These are phyloP conservation scores for Penicillium maclennaniae DNA, from an alignment of 495 filamentous ascomycete species.

Conservation along the genomic window DNA sequence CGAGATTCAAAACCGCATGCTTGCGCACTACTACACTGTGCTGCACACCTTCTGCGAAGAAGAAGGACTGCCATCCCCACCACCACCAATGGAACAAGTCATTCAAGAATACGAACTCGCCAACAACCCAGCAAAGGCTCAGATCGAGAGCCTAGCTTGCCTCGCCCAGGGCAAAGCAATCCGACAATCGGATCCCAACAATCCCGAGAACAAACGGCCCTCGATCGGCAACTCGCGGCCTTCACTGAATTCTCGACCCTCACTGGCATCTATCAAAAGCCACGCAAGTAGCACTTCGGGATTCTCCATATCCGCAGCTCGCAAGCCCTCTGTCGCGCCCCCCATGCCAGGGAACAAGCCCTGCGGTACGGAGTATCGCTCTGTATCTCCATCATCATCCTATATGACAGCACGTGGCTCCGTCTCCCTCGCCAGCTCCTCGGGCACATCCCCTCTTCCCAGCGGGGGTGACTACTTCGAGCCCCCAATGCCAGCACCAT, in stretches of 20 bases:
- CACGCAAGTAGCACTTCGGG: conserved; percentile 14
- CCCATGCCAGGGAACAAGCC: conserved; percentile 20
- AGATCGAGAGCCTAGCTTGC: conserved; percentile 68
- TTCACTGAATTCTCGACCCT: background rate
- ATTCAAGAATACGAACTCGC: conserved; percentile 64
- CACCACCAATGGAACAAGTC: conserved; percentile 68
- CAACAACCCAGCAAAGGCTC: conserved; percentile 60
- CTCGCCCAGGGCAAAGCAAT: conserved; percentile 73
- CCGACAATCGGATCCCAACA: conserved; percentile 56
- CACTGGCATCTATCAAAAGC: background rate
- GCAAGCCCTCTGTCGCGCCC: conserved; percentile 18
- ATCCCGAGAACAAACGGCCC: conserved; percentile 32
- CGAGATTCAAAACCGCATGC: conserved; percentile 75
- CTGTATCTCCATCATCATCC: conserved; percentile 18
- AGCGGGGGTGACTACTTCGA: conserved; percentile 17
- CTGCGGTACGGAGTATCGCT: conserved; percentile 7
- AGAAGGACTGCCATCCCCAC: conserved; percentile 66
- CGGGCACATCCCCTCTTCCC: conserved; percentile 24
- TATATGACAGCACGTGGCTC: conserved; percentile 12
- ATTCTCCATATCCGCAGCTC: conserved; percentile 7
- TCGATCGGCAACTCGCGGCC: conserved; percentile 11
- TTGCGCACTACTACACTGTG: conserved; percentile 81
- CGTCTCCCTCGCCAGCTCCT: conserved; percentile 18
- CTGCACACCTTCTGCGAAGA: conserved; percentile 75
- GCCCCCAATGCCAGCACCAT: conserved; percentile 6